Base-by-base conservation (phyloP, 768 basidiomycete species). In the Leccinum ochraceum region DNA sequence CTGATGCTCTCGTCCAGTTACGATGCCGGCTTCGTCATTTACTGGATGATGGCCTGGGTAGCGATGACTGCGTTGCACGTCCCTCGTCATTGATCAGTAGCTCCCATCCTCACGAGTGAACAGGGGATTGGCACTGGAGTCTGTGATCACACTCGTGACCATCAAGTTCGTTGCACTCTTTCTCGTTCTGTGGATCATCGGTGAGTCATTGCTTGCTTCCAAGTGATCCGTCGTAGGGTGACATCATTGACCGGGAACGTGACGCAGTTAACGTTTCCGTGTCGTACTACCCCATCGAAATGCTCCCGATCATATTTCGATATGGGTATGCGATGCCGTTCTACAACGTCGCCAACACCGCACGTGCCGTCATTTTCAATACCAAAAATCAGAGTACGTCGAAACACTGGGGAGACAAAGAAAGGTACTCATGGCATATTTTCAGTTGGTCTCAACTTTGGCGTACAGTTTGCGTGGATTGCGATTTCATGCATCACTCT, bases 281-380 rank as follows among this genome's bases (percentile, higher is more conserved):
- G 22, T 77, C 76, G 20, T 72, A 79, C 44, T 81, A 81, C 67
- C 89, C 90, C 0, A 79, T 89, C 46, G 80, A 84, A 54, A 71
- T 84, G 1, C 74, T 89, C 1, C 87, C 88, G 0, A 64, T 64
- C 42, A 61, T 90, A 59, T 89, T 80, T 73, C 80, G 78, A 53
- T 90, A 90, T 60, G 90, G 88, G 1, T 88, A 85, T 63, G 88
- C 83, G 0, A 79, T 78, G 63, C 90, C 90, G 1, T 90, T 92
- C 67, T 90, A 88, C 70, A 88, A 90, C 65, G 77, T 90, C 30
- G 83, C 86, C 14, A 73, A 77, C 42, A 83, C 86, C 1, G 80
- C 84, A 4, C 79, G 90, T 20, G 77, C 83, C 26, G 77, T 92
- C 58, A 70, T 87, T n/a, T 90, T 92, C 64, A 75, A 80, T 39